Evolutionary conservation across 2,329 filamentous ascomycete genomes (phyloP).

Genomic region (Plectosphaerella sp.): DNA sequence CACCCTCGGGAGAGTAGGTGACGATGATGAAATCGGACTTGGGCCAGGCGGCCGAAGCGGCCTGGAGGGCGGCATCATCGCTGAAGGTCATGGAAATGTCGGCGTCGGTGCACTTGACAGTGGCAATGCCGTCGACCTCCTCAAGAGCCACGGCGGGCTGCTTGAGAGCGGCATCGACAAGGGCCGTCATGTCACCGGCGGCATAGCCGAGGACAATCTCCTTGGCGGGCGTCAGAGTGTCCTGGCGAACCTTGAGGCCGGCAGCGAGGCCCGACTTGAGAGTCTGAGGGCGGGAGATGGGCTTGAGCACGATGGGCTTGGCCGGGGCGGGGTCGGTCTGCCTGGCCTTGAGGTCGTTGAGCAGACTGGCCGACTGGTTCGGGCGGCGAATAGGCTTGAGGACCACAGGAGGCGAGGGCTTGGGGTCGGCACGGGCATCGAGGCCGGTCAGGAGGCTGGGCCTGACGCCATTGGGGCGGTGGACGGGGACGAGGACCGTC

Average conservation of each 20-base stretch:
- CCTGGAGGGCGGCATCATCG: slow-evolving; percentile 31
- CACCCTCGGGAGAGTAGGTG: slow-evolving; percentile 1
- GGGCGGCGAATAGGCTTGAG: neutral
- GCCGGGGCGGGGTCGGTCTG: neutral
- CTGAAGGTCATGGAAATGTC: slow-evolving; percentile 35
- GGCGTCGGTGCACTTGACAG: slow-evolving; percentile 5
- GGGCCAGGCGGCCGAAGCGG: slow-evolving; percentile 24
- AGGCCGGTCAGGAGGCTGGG: neutral
- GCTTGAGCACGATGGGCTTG: neutral
- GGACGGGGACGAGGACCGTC: slow-evolving; percentile 6
- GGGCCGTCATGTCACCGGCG: neutral
- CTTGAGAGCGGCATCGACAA: slow-evolving; percentile 1
- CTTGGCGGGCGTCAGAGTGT: neutral
- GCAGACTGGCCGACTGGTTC: neutral
- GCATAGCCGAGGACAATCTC: slow-evolving; percentile 1
- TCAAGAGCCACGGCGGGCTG: slow-evolving; percentile 7
- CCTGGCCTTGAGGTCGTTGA: neutral
- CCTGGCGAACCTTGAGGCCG: neutral
- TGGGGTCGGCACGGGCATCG: neutral
- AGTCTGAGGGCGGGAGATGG: neutral
- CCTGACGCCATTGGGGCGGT: neutral
- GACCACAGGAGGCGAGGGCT: neutral
- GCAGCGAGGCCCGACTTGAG: neutral
- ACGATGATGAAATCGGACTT: slow-evolving; percentile 7
- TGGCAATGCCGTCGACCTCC: slow-evolving; percentile 1